Evolutionary conservation across 208 protist genomes (phyloP).

Genomic region (Phytomonas sp.): DNA sequence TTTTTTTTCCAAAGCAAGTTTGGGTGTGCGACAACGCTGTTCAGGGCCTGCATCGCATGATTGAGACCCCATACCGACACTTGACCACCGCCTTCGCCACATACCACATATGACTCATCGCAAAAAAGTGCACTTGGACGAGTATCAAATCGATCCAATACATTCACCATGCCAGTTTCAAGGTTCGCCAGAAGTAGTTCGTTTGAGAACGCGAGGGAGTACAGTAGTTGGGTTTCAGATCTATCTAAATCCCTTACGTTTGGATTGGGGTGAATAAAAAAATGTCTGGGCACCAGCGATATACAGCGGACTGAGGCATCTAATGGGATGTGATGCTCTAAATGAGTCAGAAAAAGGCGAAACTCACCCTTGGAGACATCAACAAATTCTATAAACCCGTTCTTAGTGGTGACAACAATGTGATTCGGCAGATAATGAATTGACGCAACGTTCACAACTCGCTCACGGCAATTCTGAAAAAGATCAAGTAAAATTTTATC

Average conservation of each 20-base stretch:
- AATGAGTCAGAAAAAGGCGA: conserved; percentile 67
- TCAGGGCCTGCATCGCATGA: conserved; percentile 13
- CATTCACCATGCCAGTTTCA: conserved; percentile 29
- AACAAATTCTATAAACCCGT: conserved; percentile 77
- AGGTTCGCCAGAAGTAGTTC: conserved; percentile 72
- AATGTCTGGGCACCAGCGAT: conserved; percentile 49
- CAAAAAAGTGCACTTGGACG: conserved; percentile 58
- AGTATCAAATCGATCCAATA: conserved; percentile 40
- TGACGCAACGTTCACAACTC: conserved; percentile 48
- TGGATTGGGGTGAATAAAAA: conserved; percentile 9
- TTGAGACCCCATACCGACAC: conserved; percentile 56
- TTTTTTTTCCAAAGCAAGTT: conserved; percentile 35
- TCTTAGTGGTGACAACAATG: conserved; percentile 59
- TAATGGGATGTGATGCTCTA: conserved; percentile 45
- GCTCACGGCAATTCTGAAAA: conserved; percentile 56
- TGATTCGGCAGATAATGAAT: conserved; percentile 33
- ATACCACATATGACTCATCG: conserved; percentile 67
- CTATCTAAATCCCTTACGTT: not conserved
- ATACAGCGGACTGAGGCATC: conserved; percentile 67
- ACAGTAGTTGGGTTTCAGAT: conserved; percentile 26
- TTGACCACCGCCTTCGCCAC: conserved; percentile 65
- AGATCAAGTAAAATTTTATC: conserved; percentile 43
- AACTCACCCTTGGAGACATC: conserved; percentile 53
- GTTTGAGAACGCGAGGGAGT: conserved; percentile 78
- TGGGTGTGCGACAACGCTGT: conserved; percentile 6